Percentiles rank a stretch among this genome's conserved stretches.
Evolutionary conservation across 2,329 filamentous ascomycete species (phyloP).

Genomic region (Fusarium paranaense): DNA sequence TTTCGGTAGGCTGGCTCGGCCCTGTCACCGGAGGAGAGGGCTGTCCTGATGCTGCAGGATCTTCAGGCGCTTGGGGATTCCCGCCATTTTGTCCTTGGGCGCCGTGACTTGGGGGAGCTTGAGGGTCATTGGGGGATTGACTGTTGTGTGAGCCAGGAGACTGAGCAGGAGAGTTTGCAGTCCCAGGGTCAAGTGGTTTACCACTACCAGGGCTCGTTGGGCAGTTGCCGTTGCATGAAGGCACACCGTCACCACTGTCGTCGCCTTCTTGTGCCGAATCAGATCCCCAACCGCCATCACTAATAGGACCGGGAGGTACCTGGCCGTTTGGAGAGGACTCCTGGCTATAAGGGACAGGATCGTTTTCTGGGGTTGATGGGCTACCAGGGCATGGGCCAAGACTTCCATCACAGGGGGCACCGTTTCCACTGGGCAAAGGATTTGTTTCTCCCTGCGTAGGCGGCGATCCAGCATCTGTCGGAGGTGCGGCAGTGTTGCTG

Average conservation of each 20-base stretch:
- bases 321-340: not conserved
- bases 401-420: not conserved
- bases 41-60: not conserved
- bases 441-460: not conserved
- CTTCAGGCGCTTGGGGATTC: not conserved
- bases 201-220: not conserved
- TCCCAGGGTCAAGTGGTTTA: not conserved
- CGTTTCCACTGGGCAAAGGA: not conserved
- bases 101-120: not conserved
- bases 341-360: not conserved
- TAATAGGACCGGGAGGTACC: not conserved
- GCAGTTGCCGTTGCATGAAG: slow-evolving; percentile 13
- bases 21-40: not conserved
- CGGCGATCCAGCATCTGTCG: not conserved
- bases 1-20: not conserved
- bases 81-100: not conserved
- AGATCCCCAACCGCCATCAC: not conserved
- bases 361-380: not conserved
- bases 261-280: not conserved
- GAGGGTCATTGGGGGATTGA: not conserved
- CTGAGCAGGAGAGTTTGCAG: not conserved
- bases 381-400: not conserved
- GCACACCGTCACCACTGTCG: not conserved
- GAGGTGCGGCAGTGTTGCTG: not conserved
- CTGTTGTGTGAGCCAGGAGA: not conserved